Base-by-base conservation (phyloP, 108 stramenopile genomes). In the Cyclotella atomus region DNA sequence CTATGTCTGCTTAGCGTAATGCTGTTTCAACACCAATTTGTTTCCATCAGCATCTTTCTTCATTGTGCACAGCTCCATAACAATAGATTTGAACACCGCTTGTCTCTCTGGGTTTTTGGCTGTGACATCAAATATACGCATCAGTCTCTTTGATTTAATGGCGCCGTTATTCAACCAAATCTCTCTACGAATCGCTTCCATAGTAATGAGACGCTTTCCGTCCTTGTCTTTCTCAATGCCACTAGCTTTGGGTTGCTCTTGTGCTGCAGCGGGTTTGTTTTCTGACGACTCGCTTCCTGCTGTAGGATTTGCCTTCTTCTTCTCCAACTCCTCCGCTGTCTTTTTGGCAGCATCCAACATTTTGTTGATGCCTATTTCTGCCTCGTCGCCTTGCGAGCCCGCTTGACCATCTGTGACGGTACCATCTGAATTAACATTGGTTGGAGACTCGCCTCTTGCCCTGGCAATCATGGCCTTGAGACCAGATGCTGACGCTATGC, bases 1-100 rank as follows among this genome's bases (percentile, higher is more conserved):
- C 35, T 65, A 65, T 19, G 46, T 23, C 21, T 45, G 49, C 32
- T 89, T 89, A 24, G 85, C 70, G 74, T 94, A 94, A 61, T 94
- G 93, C 59, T 89, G 93, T 67, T 94, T 94, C 81, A 94, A 71
- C 12, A 94, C 88, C 63, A 94, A 63, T 82, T 89, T 83, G 32
- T 83, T 77, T 57, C 90, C 90, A 41, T 83, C 79, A 1, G 85
- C 77, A 81, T 91, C 90, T 29, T 82, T 80, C 53, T 83, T 75
- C 72, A 91, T 82, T 12, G 80, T 94, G 60, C 93, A 94, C 23
- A 94, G 71, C 65, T 94, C 93, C 62, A 83, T 83, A 28, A 91
- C 81, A 50, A 87, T 75, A 17, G 75, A 67, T 38, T 76, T 80
- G 73, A 94, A 91, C 43, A 77, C 49, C 2, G 76, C 65, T 56